Percentiles rank a stretch among this genome's conserved stretches.
phyloP scores from a whole-genome alignment of 768 basidiomycete genomes.

The Paxillus ammoniavirescens region DNA sequence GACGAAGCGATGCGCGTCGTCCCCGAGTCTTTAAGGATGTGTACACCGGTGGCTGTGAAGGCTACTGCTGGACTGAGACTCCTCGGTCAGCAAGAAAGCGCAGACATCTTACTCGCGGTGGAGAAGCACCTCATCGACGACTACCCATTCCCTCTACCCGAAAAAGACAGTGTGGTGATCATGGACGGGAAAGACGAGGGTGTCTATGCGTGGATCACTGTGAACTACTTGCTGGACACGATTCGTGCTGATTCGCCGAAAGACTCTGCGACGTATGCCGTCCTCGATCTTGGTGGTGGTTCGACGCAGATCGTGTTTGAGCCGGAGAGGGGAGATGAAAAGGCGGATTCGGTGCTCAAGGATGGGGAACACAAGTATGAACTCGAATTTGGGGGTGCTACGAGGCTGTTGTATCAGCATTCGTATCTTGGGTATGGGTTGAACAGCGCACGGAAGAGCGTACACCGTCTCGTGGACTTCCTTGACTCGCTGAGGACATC shows the following conservation, averaged over 20 bases:
- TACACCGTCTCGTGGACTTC: slow-evolving; percentile 91
- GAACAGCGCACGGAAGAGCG: slow-evolving; percentile 80
- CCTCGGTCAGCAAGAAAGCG: slow-evolving; percentile 59
- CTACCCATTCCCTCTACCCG: slow-evolving; percentile 70
- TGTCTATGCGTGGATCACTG: slow-evolving; percentile 98
- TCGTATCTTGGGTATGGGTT: slow-evolving; percentile 97
- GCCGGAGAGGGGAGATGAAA: slow-evolving; percentile 55
- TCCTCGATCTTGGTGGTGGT: slow-evolving; percentile 94
- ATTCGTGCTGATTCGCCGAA: slow-evolving; percentile 54
- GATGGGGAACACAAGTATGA: slow-evolving; percentile 94
- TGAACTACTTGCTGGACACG: slow-evolving; percentile 84
- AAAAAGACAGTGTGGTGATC: slow-evolving; percentile 69
- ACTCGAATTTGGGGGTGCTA: slow-evolving; percentile 68
- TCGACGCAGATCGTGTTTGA: slow-evolving; percentile 98
- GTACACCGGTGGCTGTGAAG: slow-evolving; percentile 89
- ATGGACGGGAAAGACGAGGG: slow-evolving; percentile 98
- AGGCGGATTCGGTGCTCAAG: slow-evolving; percentile 41
- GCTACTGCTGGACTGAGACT: slow-evolving; percentile 88
- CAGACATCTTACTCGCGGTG: slow-evolving; percentile 76
- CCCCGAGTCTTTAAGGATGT: slow-evolving; percentile 55
- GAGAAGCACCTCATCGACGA: slow-evolving; percentile 48
- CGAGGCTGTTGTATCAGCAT: slow-evolving; percentile 88
- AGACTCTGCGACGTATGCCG: slow-evolving; percentile 68
- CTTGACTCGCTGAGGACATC: slow-evolving; percentile 49
- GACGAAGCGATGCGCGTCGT: slow-evolving; percentile 80